Conservation (phyloP, 345 rosid genomes). For the Eucalyptus rudis region DNA sequence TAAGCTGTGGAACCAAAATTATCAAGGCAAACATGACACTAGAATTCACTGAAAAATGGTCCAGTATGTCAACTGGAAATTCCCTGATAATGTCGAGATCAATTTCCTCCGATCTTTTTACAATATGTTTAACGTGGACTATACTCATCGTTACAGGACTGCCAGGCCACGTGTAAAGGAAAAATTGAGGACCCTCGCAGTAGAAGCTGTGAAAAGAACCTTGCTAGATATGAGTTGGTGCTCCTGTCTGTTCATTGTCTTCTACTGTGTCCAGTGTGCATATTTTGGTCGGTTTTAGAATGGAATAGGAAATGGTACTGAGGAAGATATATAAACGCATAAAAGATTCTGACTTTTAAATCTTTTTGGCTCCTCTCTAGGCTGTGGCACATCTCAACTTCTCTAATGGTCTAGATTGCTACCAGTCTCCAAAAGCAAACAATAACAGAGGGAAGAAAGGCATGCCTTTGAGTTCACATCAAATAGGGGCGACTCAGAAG, state of each 20-base stretch:
- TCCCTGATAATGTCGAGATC: neutral
- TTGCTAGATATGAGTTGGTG: slow-evolving; percentile 3
- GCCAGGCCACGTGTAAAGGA: no score
- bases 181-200: no score
- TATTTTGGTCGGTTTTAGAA: neutral
- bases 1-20: neutral
- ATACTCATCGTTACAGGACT: no score
- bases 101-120: neutral
- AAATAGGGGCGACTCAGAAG: neutral
- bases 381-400: slow-evolving; percentile 10
- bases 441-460: neutral
- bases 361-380: neutral
- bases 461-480: neutral
- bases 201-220: neutral
- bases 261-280: neutral
- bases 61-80: neutral
- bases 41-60: neutral
- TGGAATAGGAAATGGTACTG: neutral
- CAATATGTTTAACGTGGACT: neutral
- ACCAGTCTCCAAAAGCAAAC: slow-evolving; percentile 3
- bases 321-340: neutral
- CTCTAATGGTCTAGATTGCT: slow-evolving; percentile 36
- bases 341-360: neutral
- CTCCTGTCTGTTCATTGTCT: no score
- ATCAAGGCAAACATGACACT: neutral